Evolutionary conservation across 2,329 filamentous ascomycete species (phyloP).

Genomic region (Pestalotiopsis sp.): DNA sequence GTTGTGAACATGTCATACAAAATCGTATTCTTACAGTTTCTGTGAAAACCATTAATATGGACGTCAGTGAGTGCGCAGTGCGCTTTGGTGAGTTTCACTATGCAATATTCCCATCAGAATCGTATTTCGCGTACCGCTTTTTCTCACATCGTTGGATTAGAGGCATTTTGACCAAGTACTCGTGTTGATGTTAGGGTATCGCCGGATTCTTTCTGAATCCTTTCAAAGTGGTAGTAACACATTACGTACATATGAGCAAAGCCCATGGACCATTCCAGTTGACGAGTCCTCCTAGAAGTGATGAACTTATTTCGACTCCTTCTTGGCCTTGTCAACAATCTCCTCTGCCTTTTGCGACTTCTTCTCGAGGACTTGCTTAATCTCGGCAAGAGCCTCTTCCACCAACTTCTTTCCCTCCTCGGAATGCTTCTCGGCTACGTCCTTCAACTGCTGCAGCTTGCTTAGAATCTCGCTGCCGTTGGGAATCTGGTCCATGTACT

Average conservation of each 20-base stretch:
- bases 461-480: slow-evolving; percentile 65
- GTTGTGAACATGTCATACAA: too few relatives aligned
- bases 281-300: too few relatives aligned
- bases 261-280: too few relatives aligned
- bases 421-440: slow-evolving; percentile 68
- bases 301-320: slow-evolving; percentile 40
- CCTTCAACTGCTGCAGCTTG: slow-evolving; percentile 66
- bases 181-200: background rate
- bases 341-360: slow-evolving; percentile 60
- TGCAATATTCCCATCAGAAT: too few relatives aligned
- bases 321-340: slow-evolving; percentile 56
- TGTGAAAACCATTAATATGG: too few relatives aligned
- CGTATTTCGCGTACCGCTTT: too few relatives aligned
- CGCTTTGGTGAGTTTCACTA: too few relatives aligned
- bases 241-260: background rate
- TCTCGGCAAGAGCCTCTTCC: slow-evolving; percentile 69
- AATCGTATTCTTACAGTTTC: too few relatives aligned
- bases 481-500: slow-evolving; percentile 68
- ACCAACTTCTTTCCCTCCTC: slow-evolving; percentile 71
- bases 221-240: background rate
- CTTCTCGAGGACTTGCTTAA: slow-evolving; percentile 65
- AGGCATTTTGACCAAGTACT: background rate
- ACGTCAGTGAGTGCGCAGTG: too few relatives aligned
- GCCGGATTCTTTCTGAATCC: background rate
- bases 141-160: too few relatives aligned